phyloP scores from a whole-genome alignment of 176 grass and related monocot species.

The Rhipidocladum racemiflorum region DNA sequence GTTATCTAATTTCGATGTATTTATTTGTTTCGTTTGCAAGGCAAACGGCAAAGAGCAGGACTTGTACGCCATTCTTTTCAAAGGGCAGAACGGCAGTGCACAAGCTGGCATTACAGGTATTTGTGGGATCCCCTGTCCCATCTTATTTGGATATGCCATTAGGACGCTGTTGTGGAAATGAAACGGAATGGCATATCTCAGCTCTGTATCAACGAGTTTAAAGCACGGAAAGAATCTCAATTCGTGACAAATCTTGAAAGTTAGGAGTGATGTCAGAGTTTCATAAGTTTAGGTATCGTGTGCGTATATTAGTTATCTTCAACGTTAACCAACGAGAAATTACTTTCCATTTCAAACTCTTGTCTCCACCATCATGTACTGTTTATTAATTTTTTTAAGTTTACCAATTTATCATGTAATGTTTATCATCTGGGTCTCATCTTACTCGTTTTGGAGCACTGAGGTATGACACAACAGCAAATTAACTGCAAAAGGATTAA shows the following conservation, averaged over 20 bases:
- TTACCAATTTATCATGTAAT: neutral
- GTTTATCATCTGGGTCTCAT: neutral
- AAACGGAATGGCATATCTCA: neutral
- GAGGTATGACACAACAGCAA: neutral
- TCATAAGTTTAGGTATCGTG: neutral
- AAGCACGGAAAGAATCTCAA: neutral
- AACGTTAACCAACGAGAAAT: neutral
- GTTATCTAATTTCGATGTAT: neutral
- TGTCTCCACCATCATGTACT: neutral
- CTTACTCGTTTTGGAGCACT: constrained; percentile 22
- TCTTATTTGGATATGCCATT: constrained; percentile 11
- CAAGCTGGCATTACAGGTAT: constrained; percentile 39
- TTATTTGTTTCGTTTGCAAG: constrained; percentile 17
- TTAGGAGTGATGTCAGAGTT: too few relatives aligned
- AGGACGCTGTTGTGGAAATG: neutral
- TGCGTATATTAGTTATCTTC: neutral
- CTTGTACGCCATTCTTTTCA: constrained; percentile 48
- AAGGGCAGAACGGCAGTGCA: constrained; percentile 38
- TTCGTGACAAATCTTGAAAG: neutral
- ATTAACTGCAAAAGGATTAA: constrained; percentile 12
- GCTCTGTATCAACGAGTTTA: neutral
- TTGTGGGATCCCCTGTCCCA: neutral
- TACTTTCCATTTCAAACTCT: neutral
- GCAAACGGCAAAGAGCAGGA: constrained; percentile 45
- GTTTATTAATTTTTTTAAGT: neutral